These are phyloP conservation scores for Neurospora sp. DNA, from an alignment of 495 filamentous ascomycete genomes.

Conservation along the genomic window DNA sequence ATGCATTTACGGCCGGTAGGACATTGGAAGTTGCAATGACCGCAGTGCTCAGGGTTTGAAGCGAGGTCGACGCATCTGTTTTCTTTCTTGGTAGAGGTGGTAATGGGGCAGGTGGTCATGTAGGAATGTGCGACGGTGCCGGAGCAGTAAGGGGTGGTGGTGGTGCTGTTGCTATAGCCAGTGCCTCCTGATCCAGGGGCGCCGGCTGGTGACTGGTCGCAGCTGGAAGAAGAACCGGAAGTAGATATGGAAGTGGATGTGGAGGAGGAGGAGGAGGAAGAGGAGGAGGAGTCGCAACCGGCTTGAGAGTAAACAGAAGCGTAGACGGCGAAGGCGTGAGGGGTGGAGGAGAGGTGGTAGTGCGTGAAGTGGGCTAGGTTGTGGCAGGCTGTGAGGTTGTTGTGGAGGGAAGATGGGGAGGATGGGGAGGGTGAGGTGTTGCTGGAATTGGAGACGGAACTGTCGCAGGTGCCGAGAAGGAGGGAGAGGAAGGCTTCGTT, in stretches of 20 bases:
- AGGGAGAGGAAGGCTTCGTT: conserved; percentile 4
- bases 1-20: neutral
- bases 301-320: neutral
- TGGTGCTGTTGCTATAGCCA: no score
- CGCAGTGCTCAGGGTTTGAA: neutral
- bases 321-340: neutral
- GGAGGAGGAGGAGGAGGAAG: no score
- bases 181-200: no score
- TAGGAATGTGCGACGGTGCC: no score
- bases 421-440: neutral
- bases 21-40: neutral
- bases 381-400: neutral
- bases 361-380: conserved; percentile 2
- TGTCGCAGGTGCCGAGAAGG: conserved; percentile 2
- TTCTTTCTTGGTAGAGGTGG: neutral
- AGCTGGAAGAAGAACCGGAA: no score
- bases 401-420: neutral
- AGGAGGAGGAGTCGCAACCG: no score
- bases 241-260: no score
- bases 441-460: neutral
- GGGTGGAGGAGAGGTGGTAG: neutral
- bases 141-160: no score
- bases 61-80: neutral
- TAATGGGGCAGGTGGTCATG: neutral
- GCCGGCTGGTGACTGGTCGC: no score